A percentile compares a stretch with the other conserved stretches of the same genome.
These are phyloP conservation scores for Colletotrichum abscissum DNA, from an alignment of 2,329 filamentous ascomycete species.

Conservation along the genomic window DNA sequence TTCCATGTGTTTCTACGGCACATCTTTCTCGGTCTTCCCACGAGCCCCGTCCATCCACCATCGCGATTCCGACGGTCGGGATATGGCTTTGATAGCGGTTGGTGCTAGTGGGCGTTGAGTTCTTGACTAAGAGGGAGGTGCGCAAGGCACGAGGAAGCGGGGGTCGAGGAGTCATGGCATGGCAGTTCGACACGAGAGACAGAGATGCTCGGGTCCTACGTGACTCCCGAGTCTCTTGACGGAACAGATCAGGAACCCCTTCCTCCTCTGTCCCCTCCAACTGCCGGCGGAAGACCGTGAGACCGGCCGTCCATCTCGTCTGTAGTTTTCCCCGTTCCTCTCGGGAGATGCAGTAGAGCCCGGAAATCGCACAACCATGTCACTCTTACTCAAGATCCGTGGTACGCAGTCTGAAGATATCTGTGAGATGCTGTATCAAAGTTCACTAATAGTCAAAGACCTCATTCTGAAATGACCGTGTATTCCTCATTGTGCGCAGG, in stretches of 20 bases:
- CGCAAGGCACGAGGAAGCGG: not conserved
- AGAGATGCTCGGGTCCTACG: not conserved
- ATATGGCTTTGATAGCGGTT: not conserved
- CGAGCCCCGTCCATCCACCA: not conserved
- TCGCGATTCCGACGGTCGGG: constrained; percentile 14
- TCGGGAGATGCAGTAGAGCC: not conserved
- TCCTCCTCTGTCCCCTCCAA: no score
- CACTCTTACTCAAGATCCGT: no score
- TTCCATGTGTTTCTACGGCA: constrained; percentile 14
- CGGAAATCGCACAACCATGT: no score
- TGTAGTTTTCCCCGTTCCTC: not conserved
- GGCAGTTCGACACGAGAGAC: not conserved
- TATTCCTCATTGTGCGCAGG: constrained; percentile 18
- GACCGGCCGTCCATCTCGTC: not conserved
- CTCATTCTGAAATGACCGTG: constrained; percentile 27
- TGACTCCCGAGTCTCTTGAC: not conserved
- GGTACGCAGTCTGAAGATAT: not conserved
- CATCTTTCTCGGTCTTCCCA: not conserved
- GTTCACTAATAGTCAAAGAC: not conserved
- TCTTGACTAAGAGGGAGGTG: not conserved
- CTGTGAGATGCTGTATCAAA: not conserved
- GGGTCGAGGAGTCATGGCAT: constrained; percentile 10
- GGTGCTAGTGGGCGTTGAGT: not conserved
- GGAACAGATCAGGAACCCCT: not conserved
- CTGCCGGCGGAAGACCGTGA: no score